A percentile compares a stretch with the other conserved stretches of the same genome.
These are phyloP conservation scores for Cercophora scortea DNA, from an alignment of 495 filamentous ascomycete genomes.

Conservation along the genomic window DNA sequence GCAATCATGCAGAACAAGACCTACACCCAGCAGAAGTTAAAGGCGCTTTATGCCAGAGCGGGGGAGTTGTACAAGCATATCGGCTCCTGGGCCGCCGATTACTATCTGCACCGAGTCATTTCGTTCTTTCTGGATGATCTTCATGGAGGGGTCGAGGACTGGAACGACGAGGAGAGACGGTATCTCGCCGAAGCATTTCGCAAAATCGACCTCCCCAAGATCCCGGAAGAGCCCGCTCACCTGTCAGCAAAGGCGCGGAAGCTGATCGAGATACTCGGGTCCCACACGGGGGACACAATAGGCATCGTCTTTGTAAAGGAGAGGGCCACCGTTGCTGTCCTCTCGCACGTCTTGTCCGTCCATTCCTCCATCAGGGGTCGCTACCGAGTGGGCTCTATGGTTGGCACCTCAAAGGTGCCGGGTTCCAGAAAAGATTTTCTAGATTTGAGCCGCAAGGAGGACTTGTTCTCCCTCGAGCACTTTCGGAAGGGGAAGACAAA, in stretches of 20 bases:
- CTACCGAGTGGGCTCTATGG: constrained; percentile 58
- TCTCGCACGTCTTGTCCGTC: constrained; percentile 56
- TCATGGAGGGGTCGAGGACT: constrained; percentile 28
- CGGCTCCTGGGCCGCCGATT: constrained; percentile 67
- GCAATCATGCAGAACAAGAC: constrained; percentile 49
- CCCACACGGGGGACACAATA: constrained; percentile 41
- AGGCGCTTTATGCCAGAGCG: constrained; percentile 43
- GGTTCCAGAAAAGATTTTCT: constrained; percentile 46
- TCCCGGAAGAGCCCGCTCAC: constrained; percentile 14
- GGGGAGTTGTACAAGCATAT: constrained; percentile 52
- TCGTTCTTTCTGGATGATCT: constrained; percentile 29
- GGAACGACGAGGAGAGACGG: constrained; percentile 44
- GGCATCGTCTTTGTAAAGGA: constrained; percentile 78
- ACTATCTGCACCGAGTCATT: constrained; percentile 56
- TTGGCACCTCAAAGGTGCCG: constrained; percentile 57
- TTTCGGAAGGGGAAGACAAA: constrained; percentile 66
- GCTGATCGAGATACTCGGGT: constrained; percentile 45
- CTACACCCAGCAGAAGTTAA: constrained; percentile 56
- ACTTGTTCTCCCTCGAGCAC: constrained; percentile 53
- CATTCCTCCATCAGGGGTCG: constrained; percentile 50
- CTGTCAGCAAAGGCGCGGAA: constrained; percentile 47
- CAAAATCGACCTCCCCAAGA: constrained; percentile 29
- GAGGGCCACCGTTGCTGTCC: constrained; percentile 57
- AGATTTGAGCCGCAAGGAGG: constrained; percentile 49
- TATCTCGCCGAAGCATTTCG: constrained; percentile 52